Percentiles rank a stretch among this genome's conserved stretches.
These are phyloP conservation scores for Jacaranda mimosifolia DNA, from an alignment of 257 asterid species.

Conservation along the genomic window DNA sequence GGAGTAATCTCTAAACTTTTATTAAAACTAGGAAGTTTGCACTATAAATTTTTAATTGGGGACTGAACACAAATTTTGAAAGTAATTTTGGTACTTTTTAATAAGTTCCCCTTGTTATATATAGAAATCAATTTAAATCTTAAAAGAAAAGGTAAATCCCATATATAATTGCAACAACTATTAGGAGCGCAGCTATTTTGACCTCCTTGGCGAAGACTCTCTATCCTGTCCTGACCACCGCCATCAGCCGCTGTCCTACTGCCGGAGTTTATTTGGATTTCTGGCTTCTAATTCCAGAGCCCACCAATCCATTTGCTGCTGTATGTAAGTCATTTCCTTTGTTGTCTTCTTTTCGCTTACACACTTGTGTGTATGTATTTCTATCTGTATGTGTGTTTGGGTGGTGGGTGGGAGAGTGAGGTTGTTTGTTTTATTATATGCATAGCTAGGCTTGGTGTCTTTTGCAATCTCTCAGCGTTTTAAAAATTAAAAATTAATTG, in stretches of 20 bases:
- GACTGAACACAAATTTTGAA: too few species aligned
- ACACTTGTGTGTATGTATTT: neutral
- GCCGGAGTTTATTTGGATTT: constrained; percentile 4
- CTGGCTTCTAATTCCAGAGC: constrained; percentile 10
- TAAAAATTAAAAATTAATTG: neutral
- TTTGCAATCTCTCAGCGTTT: neutral
- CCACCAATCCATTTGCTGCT: neutral
- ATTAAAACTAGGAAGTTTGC: too few species aligned
- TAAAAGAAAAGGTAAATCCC: neutral
- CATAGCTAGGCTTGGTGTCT: neutral
- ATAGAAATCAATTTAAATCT: too few species aligned
- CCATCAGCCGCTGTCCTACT: constrained; percentile 4
- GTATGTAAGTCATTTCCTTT: constrained; percentile 7
- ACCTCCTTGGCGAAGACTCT: neutral
- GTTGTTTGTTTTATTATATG: neutral
- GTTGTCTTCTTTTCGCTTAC: neutral
- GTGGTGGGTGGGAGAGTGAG: neutral
- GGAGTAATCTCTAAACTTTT: too few species aligned
- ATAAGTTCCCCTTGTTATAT: too few species aligned
- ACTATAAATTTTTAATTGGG: too few species aligned
- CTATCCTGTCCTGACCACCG: neutral
- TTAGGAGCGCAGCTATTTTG: neutral
- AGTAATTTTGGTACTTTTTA: too few species aligned
- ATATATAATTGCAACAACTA: neutral
- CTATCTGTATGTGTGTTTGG: neutral